Evolutionary conservation across 2,329 filamentous ascomycete species (phyloP).

Genomic region (Phaeosphaeriaceae sp.): DNA sequence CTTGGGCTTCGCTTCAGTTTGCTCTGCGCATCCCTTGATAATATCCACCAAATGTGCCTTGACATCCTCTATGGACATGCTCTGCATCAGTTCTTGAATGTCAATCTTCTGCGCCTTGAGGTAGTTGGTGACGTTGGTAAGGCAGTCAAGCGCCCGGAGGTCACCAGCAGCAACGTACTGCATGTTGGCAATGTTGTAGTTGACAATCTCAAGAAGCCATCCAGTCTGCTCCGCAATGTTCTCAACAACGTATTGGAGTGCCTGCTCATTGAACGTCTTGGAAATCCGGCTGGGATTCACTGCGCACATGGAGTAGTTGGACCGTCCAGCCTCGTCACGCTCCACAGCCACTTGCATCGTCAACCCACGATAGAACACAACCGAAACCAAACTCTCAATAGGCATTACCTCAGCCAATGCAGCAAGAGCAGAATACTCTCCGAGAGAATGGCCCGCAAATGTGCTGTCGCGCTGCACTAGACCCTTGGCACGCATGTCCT

Average conservation of each 20-base stretch:
- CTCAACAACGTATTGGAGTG: constrained; percentile 94
- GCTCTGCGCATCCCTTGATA: constrained; percentile 84
- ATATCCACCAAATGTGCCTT: constrained; percentile 90
- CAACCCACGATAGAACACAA: constrained; percentile 98
- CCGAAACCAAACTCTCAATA: constrained; percentile 97
- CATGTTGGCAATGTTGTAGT: constrained; percentile 80
- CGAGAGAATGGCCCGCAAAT: constrained; percentile 96
- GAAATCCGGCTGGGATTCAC: constrained; percentile 98
- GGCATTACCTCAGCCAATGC: constrained; percentile 98
- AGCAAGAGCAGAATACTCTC: constrained; percentile 96
- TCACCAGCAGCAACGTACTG: constrained; percentile 73
- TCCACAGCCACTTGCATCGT: constrained; percentile 99
- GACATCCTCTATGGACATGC: constrained; percentile 85
- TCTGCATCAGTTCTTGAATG: constrained; percentile 89
- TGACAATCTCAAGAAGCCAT: constrained; percentile 98
- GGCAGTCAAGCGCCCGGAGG: constrained; percentile 68
- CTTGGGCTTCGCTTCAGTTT: constrained; percentile 85
- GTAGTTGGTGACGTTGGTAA: constrained; percentile 87
- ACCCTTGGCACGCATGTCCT: constrained; percentile 98
- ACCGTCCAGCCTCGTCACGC: constrained; percentile 88
- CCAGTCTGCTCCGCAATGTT: constrained; percentile 92
- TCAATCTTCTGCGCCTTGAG: constrained; percentile 97
- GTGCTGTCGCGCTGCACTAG: constrained; percentile 95
- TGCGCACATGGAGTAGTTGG: constrained; percentile 99
- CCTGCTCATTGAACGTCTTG: constrained; percentile 98